phyloP scores from a whole-genome alignment of 2,329 filamentous ascomycete genomes.

The Colletotrichum spinosum region DNA sequence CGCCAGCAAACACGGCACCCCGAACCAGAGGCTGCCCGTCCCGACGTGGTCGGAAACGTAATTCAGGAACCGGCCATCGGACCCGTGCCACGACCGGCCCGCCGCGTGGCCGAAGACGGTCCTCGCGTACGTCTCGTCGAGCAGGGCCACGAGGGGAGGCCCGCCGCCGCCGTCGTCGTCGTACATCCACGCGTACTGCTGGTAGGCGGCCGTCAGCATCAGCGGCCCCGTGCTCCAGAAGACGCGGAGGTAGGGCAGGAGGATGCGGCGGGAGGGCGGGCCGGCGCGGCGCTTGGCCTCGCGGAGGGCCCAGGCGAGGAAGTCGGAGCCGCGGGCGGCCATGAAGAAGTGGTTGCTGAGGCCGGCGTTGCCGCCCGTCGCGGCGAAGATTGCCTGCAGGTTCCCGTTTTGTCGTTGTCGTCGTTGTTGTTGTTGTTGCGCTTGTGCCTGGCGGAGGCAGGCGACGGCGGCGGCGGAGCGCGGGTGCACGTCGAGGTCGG shows the following conservation, averaged over 20 bases:
- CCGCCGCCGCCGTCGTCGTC: neutral
- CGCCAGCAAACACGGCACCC: neutral
- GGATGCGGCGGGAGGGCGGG: constrained; percentile 28
- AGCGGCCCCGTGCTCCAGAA: constrained; percentile 43
- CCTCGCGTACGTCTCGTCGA: constrained; percentile 34
- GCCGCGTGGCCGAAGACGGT: constrained; percentile 39
- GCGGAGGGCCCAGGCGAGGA: constrained; percentile 39
- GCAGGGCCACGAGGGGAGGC: constrained; percentile 16
- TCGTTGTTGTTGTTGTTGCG: too few species aligned
- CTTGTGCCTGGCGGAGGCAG: constrained; percentile 26
- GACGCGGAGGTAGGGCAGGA: constrained; percentile 41
- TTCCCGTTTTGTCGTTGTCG: too few species aligned
- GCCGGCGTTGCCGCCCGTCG: constrained; percentile 31
- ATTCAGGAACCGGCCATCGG: constrained; percentile 40
- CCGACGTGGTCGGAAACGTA: constrained; percentile 38
- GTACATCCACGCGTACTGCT: constrained; percentile 37
- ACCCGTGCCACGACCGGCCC: constrained; percentile 41
- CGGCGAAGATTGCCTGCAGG: constrained; percentile 32
- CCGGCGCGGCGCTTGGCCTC: constrained; percentile 40
- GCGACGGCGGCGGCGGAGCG: constrained; percentile 22
- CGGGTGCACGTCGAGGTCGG: constrained; percentile 41
- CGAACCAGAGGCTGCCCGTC: neutral
- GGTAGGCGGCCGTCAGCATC: constrained; percentile 41
- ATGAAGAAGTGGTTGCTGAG: constrained; percentile 45
- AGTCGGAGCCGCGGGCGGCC: constrained; percentile 36